Evolutionary conservation across 1,284 basidiomycete genomes (phyloP).

Genomic region (Papiliotrema fonsecae): DNA sequence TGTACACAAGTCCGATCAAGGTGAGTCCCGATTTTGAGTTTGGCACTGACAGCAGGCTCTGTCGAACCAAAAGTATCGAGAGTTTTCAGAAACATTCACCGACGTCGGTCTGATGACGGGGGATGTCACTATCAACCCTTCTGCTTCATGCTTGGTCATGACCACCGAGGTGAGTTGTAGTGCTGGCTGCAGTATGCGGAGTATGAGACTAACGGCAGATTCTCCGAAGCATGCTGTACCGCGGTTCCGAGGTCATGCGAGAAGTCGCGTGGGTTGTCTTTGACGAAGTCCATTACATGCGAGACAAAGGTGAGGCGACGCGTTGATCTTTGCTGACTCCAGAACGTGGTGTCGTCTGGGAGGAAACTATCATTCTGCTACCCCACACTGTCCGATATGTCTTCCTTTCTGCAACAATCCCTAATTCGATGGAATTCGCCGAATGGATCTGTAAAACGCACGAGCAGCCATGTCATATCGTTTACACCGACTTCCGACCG

Average conservation of each 20-base stretch:
- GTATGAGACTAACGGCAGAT: slow-evolving; percentile 57
- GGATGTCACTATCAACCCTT: slow-evolving; percentile 99
- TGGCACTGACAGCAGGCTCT: slow-evolving; percentile 62
- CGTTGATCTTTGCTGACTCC: not conserved
- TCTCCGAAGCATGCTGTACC: slow-evolving; percentile 96
- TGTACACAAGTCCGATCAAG: slow-evolving; percentile 99
- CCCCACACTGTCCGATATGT: slow-evolving; percentile 96
- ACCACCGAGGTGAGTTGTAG: slow-evolving; percentile 77
- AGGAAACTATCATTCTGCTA: slow-evolving; percentile 89
- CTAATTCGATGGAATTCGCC: slow-evolving; percentile 99
- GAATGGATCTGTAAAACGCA: slow-evolving; percentile 98
- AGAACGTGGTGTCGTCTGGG: slow-evolving; percentile 60
- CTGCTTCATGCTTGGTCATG: slow-evolving; percentile 96
- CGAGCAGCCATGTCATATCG: slow-evolving; percentile 97
- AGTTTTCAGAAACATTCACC: slow-evolving; percentile 93
- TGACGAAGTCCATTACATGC: slow-evolving; percentile 99
- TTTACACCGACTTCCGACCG: slow-evolving; percentile 98
- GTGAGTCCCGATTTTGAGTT: slow-evolving; percentile 51
- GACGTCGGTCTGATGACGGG: slow-evolving; percentile 99
- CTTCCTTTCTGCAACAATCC: slow-evolving; percentile 99
- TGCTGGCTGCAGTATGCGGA: not conserved
- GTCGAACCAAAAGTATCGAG: slow-evolving; percentile 98
- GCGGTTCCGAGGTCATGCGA: slow-evolving; percentile 98
- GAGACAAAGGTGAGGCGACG: slow-evolving; percentile 65
- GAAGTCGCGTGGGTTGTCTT: slow-evolving; percentile 99